Evolutionary conservation across 1,284 basidiomycete genomes (phyloP).

Genomic region (Leucoagaricus sp.): DNA sequence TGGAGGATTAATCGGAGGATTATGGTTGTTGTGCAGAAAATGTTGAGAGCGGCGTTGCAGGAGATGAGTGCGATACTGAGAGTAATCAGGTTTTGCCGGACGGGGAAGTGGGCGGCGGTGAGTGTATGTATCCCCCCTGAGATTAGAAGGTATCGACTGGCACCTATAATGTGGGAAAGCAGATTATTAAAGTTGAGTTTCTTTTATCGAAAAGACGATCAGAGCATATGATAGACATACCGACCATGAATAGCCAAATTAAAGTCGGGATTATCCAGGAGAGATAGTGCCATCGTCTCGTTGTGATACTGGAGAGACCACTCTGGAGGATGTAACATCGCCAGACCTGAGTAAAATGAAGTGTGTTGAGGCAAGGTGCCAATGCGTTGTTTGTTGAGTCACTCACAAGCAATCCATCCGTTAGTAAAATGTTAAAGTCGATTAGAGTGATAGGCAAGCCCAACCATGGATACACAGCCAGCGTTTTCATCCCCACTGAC

Average conservation of each 20-base stretch:
- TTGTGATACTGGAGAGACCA: background rate
- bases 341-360: background rate
- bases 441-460: background rate
- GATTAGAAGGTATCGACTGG: no score
- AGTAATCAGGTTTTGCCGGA: background rate
- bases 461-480: background rate
- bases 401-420: background rate
- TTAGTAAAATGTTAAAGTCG: background rate
- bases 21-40: background rate
- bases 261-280: background rate
- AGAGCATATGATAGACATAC: background rate
- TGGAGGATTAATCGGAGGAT: background rate
- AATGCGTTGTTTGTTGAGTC: background rate
- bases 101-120: background rate
- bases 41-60: background rate
- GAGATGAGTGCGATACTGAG: background rate
- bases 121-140: no score
- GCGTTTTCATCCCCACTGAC: no score
- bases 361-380: background rate
- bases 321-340: conserved; percentile 5
- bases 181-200: no score
- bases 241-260: background rate
- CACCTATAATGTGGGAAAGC: no score
- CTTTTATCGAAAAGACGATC: no score
- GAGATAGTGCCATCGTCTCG: background rate